Conservation (phyloP, 495 filamentous ascomycete genomes). For the Barbatosphaeria neglecta region DNA sequence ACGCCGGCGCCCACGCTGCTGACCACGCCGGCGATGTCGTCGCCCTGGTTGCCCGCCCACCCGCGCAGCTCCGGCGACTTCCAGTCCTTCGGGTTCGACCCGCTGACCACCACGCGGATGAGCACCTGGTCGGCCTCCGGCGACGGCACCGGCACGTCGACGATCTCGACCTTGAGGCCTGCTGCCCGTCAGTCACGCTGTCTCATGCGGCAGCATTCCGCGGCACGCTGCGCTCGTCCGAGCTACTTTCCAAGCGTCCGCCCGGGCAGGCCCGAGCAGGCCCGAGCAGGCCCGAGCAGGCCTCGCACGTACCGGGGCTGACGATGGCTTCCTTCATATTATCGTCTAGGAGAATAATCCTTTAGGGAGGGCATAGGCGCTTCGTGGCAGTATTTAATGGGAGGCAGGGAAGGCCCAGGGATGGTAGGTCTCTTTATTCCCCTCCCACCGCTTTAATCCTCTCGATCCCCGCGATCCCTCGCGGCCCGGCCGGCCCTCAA, state of each 20-base stretch:
- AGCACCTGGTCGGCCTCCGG: constrained; percentile 52
- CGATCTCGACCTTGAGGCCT: constrained; percentile 44
- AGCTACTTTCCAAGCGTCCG: too few species aligned
- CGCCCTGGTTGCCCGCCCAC: constrained; percentile 42
- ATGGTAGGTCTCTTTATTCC: too few species aligned
- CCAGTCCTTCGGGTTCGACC: constrained; percentile 77
- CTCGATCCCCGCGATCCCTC: too few species aligned
- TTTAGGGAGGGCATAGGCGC: too few species aligned
- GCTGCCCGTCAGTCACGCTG: neutral
- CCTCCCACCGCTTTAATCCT: too few species aligned
- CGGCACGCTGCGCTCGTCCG: too few species aligned
- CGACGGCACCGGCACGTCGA: constrained; percentile 51
- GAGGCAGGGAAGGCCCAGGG: too few species aligned
- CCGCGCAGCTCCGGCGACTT: constrained; percentile 27
- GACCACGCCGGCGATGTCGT: constrained; percentile 63
- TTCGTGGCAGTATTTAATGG: too few species aligned
- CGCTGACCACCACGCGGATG: constrained; percentile 56
- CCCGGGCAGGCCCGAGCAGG: neutral
- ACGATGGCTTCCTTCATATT: constrained; percentile 59
- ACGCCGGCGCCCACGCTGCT: constrained; percentile 50
- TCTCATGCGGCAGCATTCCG: neutral
- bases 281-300: neutral
- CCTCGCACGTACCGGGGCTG: constrained; percentile 16
- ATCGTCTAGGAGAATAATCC: too few species aligned
- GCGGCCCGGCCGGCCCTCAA: too few species aligned